Evolutionary conservation across 2,329 filamentous ascomycete genomes (phyloP), one percentile per base, ranked within the genome.

Genomic region (Trichoderma aggressivum): DNA sequence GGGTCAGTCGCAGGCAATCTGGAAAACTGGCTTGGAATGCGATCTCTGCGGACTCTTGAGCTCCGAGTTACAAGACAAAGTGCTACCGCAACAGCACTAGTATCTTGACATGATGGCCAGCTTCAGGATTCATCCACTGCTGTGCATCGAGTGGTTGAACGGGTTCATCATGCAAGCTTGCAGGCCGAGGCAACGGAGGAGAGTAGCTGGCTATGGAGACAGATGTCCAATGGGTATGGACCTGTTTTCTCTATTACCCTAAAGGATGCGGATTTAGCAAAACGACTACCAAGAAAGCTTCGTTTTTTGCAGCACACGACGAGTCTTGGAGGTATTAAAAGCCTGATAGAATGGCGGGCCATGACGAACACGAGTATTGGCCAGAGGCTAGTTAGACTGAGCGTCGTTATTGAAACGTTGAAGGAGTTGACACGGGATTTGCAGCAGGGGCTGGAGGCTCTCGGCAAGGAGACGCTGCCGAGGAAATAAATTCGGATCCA

Each of bases 401-500:
- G 43, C 43, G 5, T n/a, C 21, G 43, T n/a, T 1, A n/a, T 50
- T 50, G 43, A 50, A 21, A 8, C 43, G 18, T n/a, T 50, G 43
- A n/a, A 50, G n/a, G 43, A 50, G 21, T 2, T 50, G 10, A 50
- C 10, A 50, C 4, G 43, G n/a, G n/a, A 50, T 50, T 21, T 50
- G n/a, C 83, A 53, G n/a, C 98, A 99, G 84, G 89, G 87, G 60
- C 92, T 92, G 85, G 92, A 96, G 80, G 96, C 98, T 82, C 79
- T 98, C 78, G 89, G 86, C 79, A 86, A 86, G 43, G 95, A 98
- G 83, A 79, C 98, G 50, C 76, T 90, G 69, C 85, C 86, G 73
- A 93, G 24, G 47, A 24, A 53, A 53, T 14, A 24, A 12, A 24
- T 24, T 12, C 5, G 5, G n/a, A 7, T 50, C 8, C 2, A 50